Conservation (phyloP, 2,329 filamentous ascomycete species). For the Aureobasidium sp. region DNA sequence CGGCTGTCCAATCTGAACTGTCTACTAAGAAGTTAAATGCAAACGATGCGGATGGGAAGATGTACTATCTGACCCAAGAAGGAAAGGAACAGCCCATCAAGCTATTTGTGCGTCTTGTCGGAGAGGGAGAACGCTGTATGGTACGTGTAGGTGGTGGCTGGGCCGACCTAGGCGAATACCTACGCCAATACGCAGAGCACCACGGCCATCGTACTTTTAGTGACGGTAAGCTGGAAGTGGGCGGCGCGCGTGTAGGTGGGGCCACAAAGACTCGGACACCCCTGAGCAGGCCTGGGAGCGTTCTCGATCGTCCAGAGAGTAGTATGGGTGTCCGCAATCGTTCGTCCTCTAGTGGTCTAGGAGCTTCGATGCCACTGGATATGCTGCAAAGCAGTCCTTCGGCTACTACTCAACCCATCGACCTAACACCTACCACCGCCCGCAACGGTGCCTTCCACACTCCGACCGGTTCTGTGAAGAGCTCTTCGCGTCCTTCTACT, state of each 20-base stretch:
- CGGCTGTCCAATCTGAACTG: slow-evolving; percentile 1
- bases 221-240: slow-evolving; percentile 44
- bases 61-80: slow-evolving; percentile 83
- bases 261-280: background rate
- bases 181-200: slow-evolving; percentile 86
- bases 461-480: background rate
- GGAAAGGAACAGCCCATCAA: slow-evolving; percentile 85
- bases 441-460: background rate
- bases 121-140: slow-evolving; percentile 93
- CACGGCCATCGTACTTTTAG: slow-evolving; percentile 65
- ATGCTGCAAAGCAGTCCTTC: background rate
- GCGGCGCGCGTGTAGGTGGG: background rate
- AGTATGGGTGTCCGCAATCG: slow-evolving; percentile 8
- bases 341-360: background rate
- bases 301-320: slow-evolving; percentile 10
- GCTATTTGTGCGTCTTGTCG: slow-evolving; percentile 85
- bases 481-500: slow-evolving; percentile 13
- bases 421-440: background rate
- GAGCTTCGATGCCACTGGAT: background rate
- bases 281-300: slow-evolving; percentile 10
- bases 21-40: background rate
- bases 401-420: background rate
- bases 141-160: slow-evolving; percentile 94
- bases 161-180: slow-evolving; percentile 91
- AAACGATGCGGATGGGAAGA: slow-evolving; percentile 58